Evolutionary conservation across 106 monocot genomes (phyloP).

Genomic region (Chionographis japonica): DNA sequence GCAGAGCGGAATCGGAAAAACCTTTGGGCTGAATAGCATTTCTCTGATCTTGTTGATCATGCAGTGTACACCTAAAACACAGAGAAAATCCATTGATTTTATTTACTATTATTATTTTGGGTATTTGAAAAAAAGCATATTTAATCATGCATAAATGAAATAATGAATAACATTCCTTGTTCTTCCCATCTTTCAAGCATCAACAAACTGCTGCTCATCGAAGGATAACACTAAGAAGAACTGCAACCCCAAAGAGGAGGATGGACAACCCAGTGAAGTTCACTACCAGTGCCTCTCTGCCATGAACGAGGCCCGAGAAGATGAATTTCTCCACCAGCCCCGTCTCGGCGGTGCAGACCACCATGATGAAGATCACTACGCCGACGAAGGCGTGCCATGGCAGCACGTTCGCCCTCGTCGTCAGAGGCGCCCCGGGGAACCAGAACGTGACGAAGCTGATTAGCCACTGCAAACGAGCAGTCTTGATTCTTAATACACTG

Average conservation of each 20-base stretch:
- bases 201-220: too few species aligned
- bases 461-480: slow-evolving; percentile 17
- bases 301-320: not conserved
- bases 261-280: slow-evolving; percentile 36
- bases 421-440: slow-evolving; percentile 11
- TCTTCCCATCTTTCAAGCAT: too few species aligned
- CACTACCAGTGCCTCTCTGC: slow-evolving; percentile 15
- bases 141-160: too few species aligned
- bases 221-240: slow-evolving; percentile 5
- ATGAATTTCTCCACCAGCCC: slow-evolving; percentile 22
- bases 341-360: slow-evolving; percentile 21
- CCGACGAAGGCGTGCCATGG: slow-evolving; percentile 41
- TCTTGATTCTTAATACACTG: too few species aligned
- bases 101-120: too few species aligned
- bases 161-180: too few species aligned
- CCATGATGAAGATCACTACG: slow-evolving; percentile 21
- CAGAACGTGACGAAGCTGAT: slow-evolving; percentile 19
- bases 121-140: too few species aligned
- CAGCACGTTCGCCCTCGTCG: slow-evolving; percentile 6
- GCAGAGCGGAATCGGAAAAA: too few species aligned
- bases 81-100: too few species aligned
- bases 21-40: too few species aligned
- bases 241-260: slow-evolving; percentile 24
- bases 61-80: too few species aligned
- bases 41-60: too few species aligned